A percentile compares a stretch with the other conserved stretches of the same genome.
Conservation (phyloP, 345 rosid species). For the Eucalyptus curtisii region DNA sequence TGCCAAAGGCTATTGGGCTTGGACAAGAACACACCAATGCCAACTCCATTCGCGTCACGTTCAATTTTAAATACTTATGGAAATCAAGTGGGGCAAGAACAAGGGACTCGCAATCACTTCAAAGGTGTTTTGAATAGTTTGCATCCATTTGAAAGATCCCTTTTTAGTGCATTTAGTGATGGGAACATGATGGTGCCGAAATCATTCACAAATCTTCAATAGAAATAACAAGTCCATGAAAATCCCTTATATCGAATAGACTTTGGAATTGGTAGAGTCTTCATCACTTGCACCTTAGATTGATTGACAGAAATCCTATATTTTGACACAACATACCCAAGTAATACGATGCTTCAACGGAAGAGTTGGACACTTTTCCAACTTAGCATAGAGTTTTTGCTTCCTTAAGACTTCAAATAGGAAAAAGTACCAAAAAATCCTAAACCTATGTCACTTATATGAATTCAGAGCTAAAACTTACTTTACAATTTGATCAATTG, state of each 20-base stretch:
- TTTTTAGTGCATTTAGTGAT: neutral
- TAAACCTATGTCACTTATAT: no score
- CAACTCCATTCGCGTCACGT: neutral
- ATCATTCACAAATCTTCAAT: neutral
- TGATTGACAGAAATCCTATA: neutral
- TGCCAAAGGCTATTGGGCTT: neutral
- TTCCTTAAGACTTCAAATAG: neutral
- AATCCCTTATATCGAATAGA: accelerated
- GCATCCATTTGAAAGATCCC: neutral
- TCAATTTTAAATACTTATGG: neutral
- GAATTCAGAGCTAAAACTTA: no score
- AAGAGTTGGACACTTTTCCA: neutral
- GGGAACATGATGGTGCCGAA: neutral
- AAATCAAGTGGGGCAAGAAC: neutral
- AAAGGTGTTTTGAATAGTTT: no score
- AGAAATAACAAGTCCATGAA: neutral
- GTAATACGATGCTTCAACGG: no score
- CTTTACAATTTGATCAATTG: no score
- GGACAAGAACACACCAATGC: neutral
- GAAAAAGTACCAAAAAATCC: accelerated
- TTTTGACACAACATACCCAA: no score
- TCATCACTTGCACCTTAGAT: neutral
- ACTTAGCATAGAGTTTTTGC: neutral
- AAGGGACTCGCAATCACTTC: neutral
- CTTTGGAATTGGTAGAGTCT: neutral